A percentile compares a stretch with the other conserved stretches of the same genome.
Evolutionary conservation across 176 grass and related monocot genomes (phyloP).

Genomic region (Triticum turgidum): DNA sequence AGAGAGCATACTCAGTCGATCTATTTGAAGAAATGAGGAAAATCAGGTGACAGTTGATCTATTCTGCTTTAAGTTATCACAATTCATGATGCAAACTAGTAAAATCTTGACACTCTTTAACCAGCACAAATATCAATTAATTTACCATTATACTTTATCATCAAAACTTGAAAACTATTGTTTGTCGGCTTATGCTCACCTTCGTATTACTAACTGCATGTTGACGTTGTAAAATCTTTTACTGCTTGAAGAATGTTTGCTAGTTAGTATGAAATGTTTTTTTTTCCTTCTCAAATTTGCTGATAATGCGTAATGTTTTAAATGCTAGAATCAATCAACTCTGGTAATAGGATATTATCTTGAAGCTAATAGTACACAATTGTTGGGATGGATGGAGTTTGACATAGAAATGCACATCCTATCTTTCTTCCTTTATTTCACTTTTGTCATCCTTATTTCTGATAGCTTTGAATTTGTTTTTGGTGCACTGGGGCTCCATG

Average conservation of each 20-base stretch:
- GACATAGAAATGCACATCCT: background rate
- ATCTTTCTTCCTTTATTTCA: background rate
- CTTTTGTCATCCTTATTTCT: conserved; percentile 16
- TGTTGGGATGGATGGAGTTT: conserved; percentile 21
- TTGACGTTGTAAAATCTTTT: background rate
- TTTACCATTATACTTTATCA: conserved; percentile 10
- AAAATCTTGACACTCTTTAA: background rate
- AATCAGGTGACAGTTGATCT: conserved; percentile 65
- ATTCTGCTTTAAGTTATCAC: conserved; percentile 8
- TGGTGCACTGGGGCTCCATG: background rate
- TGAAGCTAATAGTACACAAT: conserved; percentile 12
- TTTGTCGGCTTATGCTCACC: background rate
- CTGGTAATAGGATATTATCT: background rate
- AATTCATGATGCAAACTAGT: conserved; percentile 2
- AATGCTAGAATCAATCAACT: conserved; percentile 1
- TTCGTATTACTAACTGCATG: conserved; percentile 5
- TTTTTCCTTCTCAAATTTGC: conserved; percentile 8
- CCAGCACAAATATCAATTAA: background rate
- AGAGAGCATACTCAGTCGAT: conserved; percentile 66
- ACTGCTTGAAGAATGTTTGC: background rate
- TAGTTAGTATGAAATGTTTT: background rate
- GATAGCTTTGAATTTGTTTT: conserved; percentile 28
- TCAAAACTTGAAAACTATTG: background rate
- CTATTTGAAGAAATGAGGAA: conserved; percentile 94
- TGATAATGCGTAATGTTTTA: background rate